Evolutionary conservation across 495 filamentous ascomycete genomes (phyloP).

Genomic region (Neurospora intermedia): DNA sequence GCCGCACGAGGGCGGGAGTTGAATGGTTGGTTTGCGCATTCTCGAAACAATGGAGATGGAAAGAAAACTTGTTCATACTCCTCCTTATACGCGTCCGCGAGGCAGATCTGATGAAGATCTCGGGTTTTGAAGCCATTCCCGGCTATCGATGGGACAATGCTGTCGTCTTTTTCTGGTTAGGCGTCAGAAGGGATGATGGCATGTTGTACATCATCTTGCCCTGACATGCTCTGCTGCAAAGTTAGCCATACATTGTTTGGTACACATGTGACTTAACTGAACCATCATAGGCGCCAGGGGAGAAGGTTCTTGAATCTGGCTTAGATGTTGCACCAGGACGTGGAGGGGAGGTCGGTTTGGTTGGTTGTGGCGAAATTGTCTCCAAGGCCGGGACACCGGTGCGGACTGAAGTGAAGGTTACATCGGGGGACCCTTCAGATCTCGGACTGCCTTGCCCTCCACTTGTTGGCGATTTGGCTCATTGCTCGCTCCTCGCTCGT

Average conservation of each 20-base stretch:
- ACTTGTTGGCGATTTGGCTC: background rate
- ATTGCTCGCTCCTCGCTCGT: background rate
- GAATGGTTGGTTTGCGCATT: background rate
- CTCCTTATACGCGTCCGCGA: background rate
- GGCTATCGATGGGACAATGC: background rate
- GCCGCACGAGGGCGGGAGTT: background rate
- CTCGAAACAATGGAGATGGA: background rate
- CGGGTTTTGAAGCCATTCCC: background rate
- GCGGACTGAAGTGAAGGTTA: background rate
- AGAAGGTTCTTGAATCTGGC: background rate
- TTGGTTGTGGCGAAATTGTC: background rate
- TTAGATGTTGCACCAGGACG: background rate
- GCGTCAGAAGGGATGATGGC: background rate
- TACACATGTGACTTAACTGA: background rate
- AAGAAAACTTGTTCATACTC: background rate
- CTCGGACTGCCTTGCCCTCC: background rate
- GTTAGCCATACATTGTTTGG: background rate
- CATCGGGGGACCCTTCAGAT: background rate
- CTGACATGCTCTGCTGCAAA: background rate
- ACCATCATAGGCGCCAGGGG: background rate
- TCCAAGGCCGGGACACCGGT: background rate
- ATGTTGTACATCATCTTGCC: background rate
- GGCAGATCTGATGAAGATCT: background rate
- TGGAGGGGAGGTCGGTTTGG: background rate
- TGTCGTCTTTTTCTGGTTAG: background rate